Conservation (phyloP, 257 asterid species). For the Nicotiana tomentosiformis region DNA sequence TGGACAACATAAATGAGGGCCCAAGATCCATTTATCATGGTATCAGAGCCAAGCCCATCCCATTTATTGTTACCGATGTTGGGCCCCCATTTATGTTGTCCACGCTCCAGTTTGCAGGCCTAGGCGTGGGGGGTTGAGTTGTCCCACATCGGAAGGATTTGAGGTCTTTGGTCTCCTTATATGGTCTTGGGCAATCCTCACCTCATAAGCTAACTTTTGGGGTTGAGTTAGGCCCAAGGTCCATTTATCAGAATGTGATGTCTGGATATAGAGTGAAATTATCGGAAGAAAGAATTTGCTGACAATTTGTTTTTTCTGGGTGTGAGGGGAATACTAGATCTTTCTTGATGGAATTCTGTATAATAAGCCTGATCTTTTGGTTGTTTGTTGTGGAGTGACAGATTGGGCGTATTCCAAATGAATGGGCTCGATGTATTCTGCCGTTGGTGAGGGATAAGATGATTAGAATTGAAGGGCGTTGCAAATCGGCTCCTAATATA, state of each 20-base stretch:
- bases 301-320: neutral
- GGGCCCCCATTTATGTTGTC: too few species aligned
- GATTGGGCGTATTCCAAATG: conserved; percentile 98
- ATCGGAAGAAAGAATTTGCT: neutral
- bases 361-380: neutral
- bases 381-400: conserved; percentile 24
- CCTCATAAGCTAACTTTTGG: too few species aligned
- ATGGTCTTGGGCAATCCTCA: too few species aligned
- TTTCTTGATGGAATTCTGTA: neutral
- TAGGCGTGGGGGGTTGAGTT: too few species aligned
- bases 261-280: neutral
- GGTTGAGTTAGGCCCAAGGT: too few species aligned
- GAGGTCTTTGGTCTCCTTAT: too few species aligned
- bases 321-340: neutral
- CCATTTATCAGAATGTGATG: neutral
- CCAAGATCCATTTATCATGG: too few species aligned
- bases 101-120: too few species aligned
- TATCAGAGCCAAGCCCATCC: too few species aligned
- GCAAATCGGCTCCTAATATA: conserved; percentile 76
- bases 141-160: too few species aligned
- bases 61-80: too few species aligned
- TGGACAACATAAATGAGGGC: too few species aligned
- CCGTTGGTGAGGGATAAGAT: conserved; percentile 86
- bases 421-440: conserved; percentile 90
- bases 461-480: conserved; percentile 53